Evolutionary conservation across 2,329 filamentous ascomycete genomes (phyloP).

Genomic region (Nothomitra cinnamomea): DNA sequence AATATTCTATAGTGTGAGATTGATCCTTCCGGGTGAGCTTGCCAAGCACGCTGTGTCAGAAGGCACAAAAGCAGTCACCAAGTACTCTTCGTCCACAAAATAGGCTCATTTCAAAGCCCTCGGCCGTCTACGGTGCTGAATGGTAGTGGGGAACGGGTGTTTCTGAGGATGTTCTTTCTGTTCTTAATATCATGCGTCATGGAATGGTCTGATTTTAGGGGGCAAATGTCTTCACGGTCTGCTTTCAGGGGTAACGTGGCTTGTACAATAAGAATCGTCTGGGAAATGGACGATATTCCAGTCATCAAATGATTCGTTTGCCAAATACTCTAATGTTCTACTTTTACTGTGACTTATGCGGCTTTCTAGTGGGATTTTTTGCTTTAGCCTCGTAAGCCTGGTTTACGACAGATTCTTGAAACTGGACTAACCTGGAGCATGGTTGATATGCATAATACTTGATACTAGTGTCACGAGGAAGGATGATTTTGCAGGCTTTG

Average conservation of each 20-base stretch:
- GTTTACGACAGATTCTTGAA: too few relatives aligned
- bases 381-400: too few relatives aligned
- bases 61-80: constrained; percentile 99
- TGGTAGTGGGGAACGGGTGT: constrained; percentile 18
- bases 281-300: constrained; percentile 12
- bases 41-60: constrained; percentile 99
- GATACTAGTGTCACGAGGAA: too few relatives aligned
- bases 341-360: too few relatives aligned
- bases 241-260: constrained; percentile 45
- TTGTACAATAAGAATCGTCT: constrained; percentile 53
- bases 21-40: constrained; percentile 95
- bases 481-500: too few relatives aligned
- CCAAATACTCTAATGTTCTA: background rate
- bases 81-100: constrained; percentile 99
- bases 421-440: too few relatives aligned
- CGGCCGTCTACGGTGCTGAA: background rate
- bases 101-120: constrained; percentile 37
- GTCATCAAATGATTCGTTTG: constrained; percentile 2
- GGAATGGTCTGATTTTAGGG: constrained; percentile 39
- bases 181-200: constrained; percentile 29
- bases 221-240: constrained; percentile 52
- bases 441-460: too few relatives aligned
- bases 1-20: constrained; percentile 46
- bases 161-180: constrained; percentile 27
- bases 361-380: too few relatives aligned